Evolutionary conservation across 2,329 filamentous ascomycete species (phyloP).

Genomic region (Akanthomyces dipterigenus): DNA sequence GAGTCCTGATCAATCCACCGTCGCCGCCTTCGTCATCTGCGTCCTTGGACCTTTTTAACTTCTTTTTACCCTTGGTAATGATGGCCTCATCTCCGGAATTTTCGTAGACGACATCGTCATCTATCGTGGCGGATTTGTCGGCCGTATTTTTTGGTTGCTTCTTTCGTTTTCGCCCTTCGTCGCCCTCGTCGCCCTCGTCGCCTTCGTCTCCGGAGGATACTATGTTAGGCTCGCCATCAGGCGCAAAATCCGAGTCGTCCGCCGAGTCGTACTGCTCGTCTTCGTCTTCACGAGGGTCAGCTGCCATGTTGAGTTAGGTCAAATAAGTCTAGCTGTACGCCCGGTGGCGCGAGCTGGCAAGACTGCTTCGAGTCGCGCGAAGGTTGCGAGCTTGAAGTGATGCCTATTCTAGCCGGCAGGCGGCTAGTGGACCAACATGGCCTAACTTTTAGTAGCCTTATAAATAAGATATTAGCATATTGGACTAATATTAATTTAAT

Average conservation of each 20-base stretch:
- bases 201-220: slow-evolving; percentile 41
- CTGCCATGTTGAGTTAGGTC: slow-evolving; percentile 32
- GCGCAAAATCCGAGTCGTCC: slow-evolving; percentile 67
- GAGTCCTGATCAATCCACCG: slow-evolving; percentile 63
- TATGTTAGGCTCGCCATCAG: slow-evolving; percentile 44
- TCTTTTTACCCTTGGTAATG: slow-evolving; percentile 55
- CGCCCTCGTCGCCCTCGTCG: slow-evolving; percentile 34
- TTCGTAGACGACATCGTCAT: slow-evolving; percentile 46
- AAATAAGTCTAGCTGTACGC: neutral
- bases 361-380: neutral
- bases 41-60: slow-evolving; percentile 31
- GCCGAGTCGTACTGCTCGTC: slow-evolving; percentile 60
- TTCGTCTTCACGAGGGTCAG: slow-evolving; percentile 35
- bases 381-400: neutral
- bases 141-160: slow-evolving; percentile 13
- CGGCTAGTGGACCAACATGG: no score
- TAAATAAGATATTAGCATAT: no score
- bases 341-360: neutral
- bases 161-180: slow-evolving; percentile 20
- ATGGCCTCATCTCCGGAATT: slow-evolving; percentile 69
- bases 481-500: no score
- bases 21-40: slow-evolving; percentile 52
- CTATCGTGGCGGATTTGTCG: slow-evolving; percentile 17
- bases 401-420: no score
- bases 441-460: no score